Base-by-base conservation (phyloP, 129 eudicot species). In the Pseudognaphalium luteoalbum region DNA sequence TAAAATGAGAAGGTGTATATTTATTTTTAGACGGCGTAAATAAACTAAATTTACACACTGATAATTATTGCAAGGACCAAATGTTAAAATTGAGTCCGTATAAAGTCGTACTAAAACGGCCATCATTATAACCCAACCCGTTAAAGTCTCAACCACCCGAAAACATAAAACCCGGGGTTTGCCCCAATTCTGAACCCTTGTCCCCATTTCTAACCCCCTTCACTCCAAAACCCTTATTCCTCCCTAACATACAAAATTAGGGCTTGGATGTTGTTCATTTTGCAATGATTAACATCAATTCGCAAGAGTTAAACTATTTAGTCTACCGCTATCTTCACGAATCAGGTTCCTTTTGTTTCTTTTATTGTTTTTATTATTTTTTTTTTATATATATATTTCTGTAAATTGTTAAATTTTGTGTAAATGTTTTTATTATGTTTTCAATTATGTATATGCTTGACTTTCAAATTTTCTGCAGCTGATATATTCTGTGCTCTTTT, bases 241-340 rank as follows among this genome's bases (percentile, higher is more conserved):
- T 51, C 71, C 34, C 15, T 41, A 60, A 6, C n/a, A 29, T 29
- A 62, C 17, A 63, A 63, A 73, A 41, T 73, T 73, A 66, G 83
- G 83, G 69, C 20, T 80, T 20, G 34, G 60, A 80, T 80, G 78
- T 64, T 72, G 34, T 58, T 58, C 8, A 32, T 68, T 74, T 62
- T 19, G 57, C 56, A 17, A 80, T 80, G 84, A 80, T 80, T 59
- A 80, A 75, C 71, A 80, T 80, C 64, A 80, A 80, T 80, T 74
- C 84, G 4, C 76, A 76, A 58, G 97, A 93, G 73, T 71, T 93
- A 83, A 93, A 93, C 76, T 93, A 88, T 66, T 86, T 93, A 34
- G 87, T 93, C 75, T 93, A 81, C 87, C 91, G 98, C 12, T 93
- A 90, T 72, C 96, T 93, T 64, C 89, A 86, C 54, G 98, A 93